phyloP scores from a whole-genome alignment of 2,329 filamentous ascomycete species.

The Ophiosphaerella herpotricha region DNA sequence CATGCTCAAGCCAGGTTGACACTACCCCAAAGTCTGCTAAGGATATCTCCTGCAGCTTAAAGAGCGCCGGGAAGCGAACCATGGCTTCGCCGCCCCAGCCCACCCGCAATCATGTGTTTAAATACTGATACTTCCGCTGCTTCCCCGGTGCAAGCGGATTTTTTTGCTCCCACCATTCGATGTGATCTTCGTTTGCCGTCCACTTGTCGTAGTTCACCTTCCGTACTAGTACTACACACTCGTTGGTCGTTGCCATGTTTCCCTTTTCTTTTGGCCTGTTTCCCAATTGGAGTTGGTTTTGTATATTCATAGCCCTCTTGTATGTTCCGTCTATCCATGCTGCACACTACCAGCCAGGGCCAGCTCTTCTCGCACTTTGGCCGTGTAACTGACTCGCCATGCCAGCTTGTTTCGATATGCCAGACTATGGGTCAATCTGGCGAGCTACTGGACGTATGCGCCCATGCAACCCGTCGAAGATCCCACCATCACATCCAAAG shows the following conservation, averaged over 20 bases:
- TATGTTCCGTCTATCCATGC: constrained; percentile 23
- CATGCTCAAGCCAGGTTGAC: constrained; percentile 47
- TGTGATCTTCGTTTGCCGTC: constrained; percentile 47
- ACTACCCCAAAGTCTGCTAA: constrained; percentile 50
- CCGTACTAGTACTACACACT: constrained; percentile 41
- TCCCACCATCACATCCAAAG: constrained; percentile 75
- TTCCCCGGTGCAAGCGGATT: constrained; percentile 47
- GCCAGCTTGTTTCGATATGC: constrained; percentile 83
- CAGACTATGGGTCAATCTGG: constrained; percentile 80
- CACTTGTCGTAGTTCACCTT: constrained; percentile 40
- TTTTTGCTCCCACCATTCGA: constrained; percentile 45
- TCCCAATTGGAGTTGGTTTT: constrained; percentile 48
- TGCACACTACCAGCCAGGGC: neutral
- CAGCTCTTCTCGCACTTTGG: constrained; percentile 7
- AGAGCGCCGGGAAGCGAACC: constrained; percentile 47
- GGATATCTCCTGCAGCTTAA: constrained; percentile 46
- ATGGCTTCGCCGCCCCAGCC: constrained; percentile 45
- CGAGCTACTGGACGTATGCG: constrained; percentile 78
- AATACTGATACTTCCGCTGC: constrained; percentile 46
- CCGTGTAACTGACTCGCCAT: constrained; percentile 27
- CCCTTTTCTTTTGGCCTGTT: constrained; percentile 43
- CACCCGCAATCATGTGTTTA: constrained; percentile 47
- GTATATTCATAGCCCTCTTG: constrained; percentile 43
- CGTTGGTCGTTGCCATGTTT: constrained; percentile 46
- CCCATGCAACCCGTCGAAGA: constrained; percentile 81